phyloP scores from a whole-genome alignment of 371 early-diverging fungal species.

The Cokeromyces recurvatus region DNA sequence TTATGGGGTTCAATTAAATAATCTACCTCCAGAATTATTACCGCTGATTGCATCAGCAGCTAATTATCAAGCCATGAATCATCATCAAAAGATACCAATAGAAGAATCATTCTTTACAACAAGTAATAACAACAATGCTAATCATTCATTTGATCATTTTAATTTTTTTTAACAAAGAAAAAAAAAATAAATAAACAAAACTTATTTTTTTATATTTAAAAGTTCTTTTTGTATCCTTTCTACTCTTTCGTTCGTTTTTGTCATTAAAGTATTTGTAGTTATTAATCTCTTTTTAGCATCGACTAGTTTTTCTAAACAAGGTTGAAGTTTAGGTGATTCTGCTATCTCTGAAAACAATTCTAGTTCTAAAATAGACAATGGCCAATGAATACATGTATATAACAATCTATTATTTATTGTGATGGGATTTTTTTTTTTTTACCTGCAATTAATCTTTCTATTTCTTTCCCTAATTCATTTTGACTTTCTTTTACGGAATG shows the following conservation, averaged over 20 bases:
- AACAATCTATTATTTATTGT: too few species aligned
- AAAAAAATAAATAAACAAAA: too few species aligned
- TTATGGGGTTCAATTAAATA: slow-evolving; percentile 18
- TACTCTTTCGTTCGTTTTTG: slow-evolving; percentile 46
- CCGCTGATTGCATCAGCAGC: slow-evolving; percentile 23
- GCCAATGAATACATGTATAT: neutral
- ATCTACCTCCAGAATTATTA: slow-evolving; percentile 17
- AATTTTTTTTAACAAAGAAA: too few species aligned
- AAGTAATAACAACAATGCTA: too few species aligned
- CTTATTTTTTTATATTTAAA: neutral
- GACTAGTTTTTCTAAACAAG: slow-evolving; percentile 43
- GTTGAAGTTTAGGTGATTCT: slow-evolving; percentile 50
- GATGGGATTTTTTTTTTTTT: neutral
- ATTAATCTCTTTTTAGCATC: slow-evolving; percentile 47
- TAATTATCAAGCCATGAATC: slow-evolving; percentile 11
- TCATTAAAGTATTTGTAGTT: slow-evolving; percentile 38
- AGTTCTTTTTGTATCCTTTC: slow-evolving; percentile 33
- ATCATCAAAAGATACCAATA: too few species aligned
- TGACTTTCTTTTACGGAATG: slow-evolving; percentile 50
- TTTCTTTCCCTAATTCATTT: slow-evolving; percentile 51
- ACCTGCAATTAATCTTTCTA: slow-evolving; percentile 55
- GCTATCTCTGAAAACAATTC: slow-evolving; percentile 48
- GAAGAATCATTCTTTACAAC: neutral
- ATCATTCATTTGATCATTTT: too few species aligned
- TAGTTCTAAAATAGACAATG: slow-evolving; percentile 11